phyloP scores from a whole-genome alignment of 345 rosid species.

The Mercurialis annua region DNA sequence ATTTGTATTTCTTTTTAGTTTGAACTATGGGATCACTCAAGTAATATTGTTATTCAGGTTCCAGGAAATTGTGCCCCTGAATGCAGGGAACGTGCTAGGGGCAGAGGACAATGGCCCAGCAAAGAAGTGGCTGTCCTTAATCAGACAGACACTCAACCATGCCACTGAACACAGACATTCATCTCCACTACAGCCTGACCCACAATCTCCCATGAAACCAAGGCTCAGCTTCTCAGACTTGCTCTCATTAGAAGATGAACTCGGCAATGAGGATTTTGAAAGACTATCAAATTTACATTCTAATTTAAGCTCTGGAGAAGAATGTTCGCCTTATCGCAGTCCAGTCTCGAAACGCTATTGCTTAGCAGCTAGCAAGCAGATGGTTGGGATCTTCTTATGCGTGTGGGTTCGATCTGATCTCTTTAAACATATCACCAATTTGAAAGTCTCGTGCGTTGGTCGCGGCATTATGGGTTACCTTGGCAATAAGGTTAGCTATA shows the following conservation, averaged over 20 bases:
- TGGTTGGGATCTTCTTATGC: constrained; percentile 89
- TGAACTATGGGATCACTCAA: not conserved
- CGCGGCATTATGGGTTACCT: constrained; percentile 97
- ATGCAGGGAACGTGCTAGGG: constrained; percentile 34
- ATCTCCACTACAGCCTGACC: not conserved
- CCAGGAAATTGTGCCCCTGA: constrained; percentile 47
- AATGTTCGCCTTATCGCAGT: constrained; percentile 29
- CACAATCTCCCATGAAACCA: constrained; percentile 11
- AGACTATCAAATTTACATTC: constrained; percentile 20
- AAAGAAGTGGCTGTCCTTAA: constrained; percentile 28
- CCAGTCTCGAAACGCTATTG: constrained; percentile 36
- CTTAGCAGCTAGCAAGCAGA: constrained; percentile 87
- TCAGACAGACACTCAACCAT: constrained; percentile 27
- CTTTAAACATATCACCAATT: constrained; percentile 43
- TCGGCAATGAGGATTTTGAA: constrained; percentile 33
- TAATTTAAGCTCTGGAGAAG: constrained; percentile 16
- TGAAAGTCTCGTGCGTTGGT: constrained; percentile 88
- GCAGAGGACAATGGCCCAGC: constrained; percentile 27
- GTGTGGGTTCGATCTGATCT: constrained; percentile 82
- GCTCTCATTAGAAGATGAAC: constrained; percentile 41
- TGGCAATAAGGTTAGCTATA: constrained; percentile 76
- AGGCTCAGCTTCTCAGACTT: constrained; percentile 60
- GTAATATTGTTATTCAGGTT: constrained; percentile 24
- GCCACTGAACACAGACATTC: not conserved
- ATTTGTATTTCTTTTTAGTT: not conserved